Base-by-base conservation (phyloP, 106 monocot species). In the Allium fistulosum region DNA sequence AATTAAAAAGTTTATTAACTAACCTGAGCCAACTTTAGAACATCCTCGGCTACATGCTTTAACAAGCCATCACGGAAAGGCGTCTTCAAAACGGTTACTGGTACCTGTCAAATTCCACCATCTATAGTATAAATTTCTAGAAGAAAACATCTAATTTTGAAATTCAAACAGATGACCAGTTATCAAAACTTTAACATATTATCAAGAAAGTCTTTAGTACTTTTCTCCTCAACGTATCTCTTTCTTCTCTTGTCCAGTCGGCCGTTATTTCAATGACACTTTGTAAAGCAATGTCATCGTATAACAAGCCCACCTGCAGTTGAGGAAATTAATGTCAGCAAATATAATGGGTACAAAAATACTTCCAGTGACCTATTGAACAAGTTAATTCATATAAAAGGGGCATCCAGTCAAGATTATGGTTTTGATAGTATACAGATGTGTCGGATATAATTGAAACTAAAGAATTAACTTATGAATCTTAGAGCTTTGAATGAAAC, bases 181-280 rank as follows among this genome's bases (percentile, higher is more conserved):
- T 37, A 37, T 37, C 37, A 37, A 37, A 37, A 37, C 37, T 37
- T 37, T 37, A 37, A 37, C 37, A 37, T 37, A 2, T 5, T 37
- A 37, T 17, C 18, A 14, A 50, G 46, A 48, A 60, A 66, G 65
- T 9, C 5, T 49, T 59, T 12, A 52, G 65, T 9, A 97, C 97
- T 92, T 99, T 90, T 66, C 65, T 84, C 70, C 97, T 82, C 77
- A 99, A 69, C 86, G 87, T 99, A 57, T 84, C 69, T 51, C 86
- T 92, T 77, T 99, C 97, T 81, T 99, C 87, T 49, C 78, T 78
- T 45, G 97, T 99, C 97, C 97, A 99, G 74, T 99, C 97, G 78
- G 82, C 68, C 51, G 79, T 87, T 77, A 99, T 80, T 74, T 99
- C 97, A 71, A 80, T n/a, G 72, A 81, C 76, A 73, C 75, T 90